These are phyloP conservation scores for Chlorella sp. DNA, from an alignment of 139 green algal species.

Conservation along the genomic window DNA sequence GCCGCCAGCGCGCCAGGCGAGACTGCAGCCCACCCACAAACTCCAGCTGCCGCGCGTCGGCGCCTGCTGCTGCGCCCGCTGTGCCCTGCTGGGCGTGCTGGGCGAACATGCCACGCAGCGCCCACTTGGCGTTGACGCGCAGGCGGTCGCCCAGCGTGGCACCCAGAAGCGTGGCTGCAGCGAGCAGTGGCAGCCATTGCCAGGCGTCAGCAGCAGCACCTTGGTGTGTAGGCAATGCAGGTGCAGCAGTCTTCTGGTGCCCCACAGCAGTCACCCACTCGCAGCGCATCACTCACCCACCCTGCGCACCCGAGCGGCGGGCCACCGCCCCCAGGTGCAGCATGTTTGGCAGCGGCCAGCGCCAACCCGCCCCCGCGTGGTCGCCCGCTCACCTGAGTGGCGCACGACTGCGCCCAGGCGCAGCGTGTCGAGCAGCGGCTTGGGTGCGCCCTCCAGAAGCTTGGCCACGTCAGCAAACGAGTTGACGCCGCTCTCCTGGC, in stretches of 20 bases:
- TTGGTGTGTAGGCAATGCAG: too few species aligned
- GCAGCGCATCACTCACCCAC: background rate
- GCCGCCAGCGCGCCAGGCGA: constrained; percentile 20
- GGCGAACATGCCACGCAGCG: constrained; percentile 32
- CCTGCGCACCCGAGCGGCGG: background rate
- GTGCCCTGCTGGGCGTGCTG: too few species aligned
- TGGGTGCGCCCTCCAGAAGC: constrained; percentile 57
- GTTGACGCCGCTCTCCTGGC: constrained; percentile 51
- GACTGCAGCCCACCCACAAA: constrained; percentile 31
- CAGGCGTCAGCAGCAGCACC: too few species aligned
- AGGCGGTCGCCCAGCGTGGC: constrained; percentile 57
- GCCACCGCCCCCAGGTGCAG: too few species aligned
- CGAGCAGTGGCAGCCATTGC: too few species aligned
- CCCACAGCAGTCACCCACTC: too few species aligned
- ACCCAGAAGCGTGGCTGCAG: constrained; percentile 41
- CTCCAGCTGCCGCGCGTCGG: background rate
- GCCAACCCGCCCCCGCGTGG: background rate
- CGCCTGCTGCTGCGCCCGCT: too few species aligned
- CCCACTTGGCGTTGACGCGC: constrained; percentile 61
- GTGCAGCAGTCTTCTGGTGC: too few species aligned
- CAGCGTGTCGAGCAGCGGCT: constrained; percentile 64
- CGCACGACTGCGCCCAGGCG: constrained; percentile 56
- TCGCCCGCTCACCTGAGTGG: constrained; percentile 22
- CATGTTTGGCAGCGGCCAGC: background rate
- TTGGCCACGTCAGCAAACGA: constrained; percentile 62